Base-by-base conservation (phyloP, 2,329 filamentous ascomycete genomes). In the Apiospora pterosperma region DNA sequence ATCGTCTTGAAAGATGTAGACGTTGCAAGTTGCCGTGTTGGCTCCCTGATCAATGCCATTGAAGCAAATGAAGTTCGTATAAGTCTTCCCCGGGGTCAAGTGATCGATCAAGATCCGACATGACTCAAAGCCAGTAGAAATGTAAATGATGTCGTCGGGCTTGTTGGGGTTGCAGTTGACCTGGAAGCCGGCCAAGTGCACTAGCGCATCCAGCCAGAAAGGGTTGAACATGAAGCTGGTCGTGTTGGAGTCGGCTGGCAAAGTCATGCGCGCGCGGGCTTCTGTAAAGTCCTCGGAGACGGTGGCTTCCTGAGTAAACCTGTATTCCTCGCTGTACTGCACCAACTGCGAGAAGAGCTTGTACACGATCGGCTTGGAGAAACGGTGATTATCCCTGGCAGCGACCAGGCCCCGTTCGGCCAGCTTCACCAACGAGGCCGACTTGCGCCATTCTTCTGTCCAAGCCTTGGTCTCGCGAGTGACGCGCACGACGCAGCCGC, bases 281-380 rank as follows among this genome's bases (percentile, higher is more conserved):
- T 76, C 74, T 19, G 64, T 64, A 39, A 66, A 66, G 19, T 72
- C 63, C 3, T 62, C 64, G 8, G 66, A 67, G 19, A 76, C 59
- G 48, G 70, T 66, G 6, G 70, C 71, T 52, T 76, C 73, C 34
- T 73, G 64, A 58, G 76, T 61, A 5, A 68, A 70, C 48, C 72
- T 69, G 65, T 71, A 76, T 23, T 38, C 23, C 8, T 31, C 21
- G 11, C n/a, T 19, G 21, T 41, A 36, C 2, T 60, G 21, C n/a
- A 60, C 8, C 7, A 39, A 7, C 21, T 60, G 21, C 3, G 59
- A 23, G 25, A 60, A 60, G 2, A 60, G 36, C 36, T 16, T 36
- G 59, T 60, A 60, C 14, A 60, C 21, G 7, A 60, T 23, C 14
- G 11, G 21, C 10, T 23, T 38, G 34, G 23, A 60, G 25, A n/a